Conservation (phyloP, 139 green algal genomes). For the Tetradesmus lagerheimii region DNA sequence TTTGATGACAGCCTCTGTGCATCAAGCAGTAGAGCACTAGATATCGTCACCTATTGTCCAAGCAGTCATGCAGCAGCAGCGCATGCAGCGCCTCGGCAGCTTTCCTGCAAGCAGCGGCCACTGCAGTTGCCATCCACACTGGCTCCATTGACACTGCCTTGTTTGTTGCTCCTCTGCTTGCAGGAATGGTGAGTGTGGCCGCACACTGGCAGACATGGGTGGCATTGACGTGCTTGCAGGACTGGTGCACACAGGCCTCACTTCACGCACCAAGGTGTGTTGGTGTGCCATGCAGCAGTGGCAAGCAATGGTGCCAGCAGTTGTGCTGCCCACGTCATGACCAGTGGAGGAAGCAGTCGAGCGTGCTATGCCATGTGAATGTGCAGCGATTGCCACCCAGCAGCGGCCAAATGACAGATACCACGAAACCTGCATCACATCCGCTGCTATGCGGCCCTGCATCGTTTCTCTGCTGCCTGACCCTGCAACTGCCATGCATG, state of each 20-base stretch:
- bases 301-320: neutral
- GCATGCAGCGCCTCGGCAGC: no score
- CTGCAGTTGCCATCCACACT: neutral
- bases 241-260: conserved; percentile 37
- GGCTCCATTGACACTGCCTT: neutral
- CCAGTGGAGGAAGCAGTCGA: no score
- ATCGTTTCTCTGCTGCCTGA: neutral
- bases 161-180: neutral
- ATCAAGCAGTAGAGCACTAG: no score
- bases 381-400: no score
- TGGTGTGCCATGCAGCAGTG: neutral
- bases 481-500: neutral
- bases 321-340: neutral
- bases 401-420: no score
- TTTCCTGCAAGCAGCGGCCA: neutral
- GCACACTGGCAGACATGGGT: conserved; percentile 43
- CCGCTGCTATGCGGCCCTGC: neutral
- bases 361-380: no score
- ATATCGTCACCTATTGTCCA: neutral
- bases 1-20: neutral
- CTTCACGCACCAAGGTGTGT: conserved; percentile 39
- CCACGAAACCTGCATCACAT: neutral
- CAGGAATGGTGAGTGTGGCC: conserved; percentile 48
- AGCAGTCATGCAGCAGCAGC: neutral
- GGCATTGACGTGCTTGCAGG: conserved; percentile 50